Conservation (phyloP, 345 rosid species). For the Sonneratia alba region DNA sequence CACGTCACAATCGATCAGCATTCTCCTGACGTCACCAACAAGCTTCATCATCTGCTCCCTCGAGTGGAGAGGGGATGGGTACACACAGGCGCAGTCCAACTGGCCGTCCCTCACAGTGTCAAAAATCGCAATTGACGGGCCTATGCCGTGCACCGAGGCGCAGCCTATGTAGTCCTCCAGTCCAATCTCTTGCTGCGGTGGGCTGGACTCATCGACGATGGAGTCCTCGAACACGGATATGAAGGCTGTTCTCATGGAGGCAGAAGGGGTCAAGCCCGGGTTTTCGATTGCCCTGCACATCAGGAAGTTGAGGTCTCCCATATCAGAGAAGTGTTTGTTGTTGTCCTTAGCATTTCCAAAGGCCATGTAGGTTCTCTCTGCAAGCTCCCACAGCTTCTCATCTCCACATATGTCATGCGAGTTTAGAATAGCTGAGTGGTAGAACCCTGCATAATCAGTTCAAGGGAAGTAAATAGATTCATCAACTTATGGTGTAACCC, state of each 20-base stretch:
- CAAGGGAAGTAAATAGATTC: background rate
- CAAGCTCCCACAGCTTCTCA: constrained; percentile 59
- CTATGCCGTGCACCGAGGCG: constrained; percentile 60
- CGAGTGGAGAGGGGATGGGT: constrained; percentile 69
- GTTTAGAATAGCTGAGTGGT: constrained; percentile 62
- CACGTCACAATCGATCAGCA: constrained; percentile 25
- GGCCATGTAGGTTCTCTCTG: constrained; percentile 37
- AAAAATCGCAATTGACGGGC: constrained; percentile 54
- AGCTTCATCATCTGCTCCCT: constrained; percentile 58
- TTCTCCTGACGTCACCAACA: constrained; percentile 38
- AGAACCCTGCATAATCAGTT: constrained; percentile 42
- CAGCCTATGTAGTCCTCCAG: constrained; percentile 56
- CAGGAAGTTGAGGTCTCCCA: constrained; percentile 65
- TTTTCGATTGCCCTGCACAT: constrained; percentile 81
- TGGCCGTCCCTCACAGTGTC: constrained; percentile 53
- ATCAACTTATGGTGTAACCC: background rate
- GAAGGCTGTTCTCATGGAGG: constrained; percentile 51
- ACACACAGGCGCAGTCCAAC: constrained; percentile 58
- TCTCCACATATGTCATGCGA: constrained; percentile 47
- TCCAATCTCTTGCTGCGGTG: constrained; percentile 21
- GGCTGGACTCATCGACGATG: constrained; percentile 25
- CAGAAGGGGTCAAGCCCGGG: constrained; percentile 61
- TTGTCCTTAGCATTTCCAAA: constrained; percentile 41
- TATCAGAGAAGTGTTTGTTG: constrained; percentile 68
- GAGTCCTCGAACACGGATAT: constrained; percentile 65